Percentiles rank a stretch among this genome's conserved stretches.
These are phyloP conservation scores for Mrakia gelida DNA, from an alignment of 768 basidiomycete species.

Conservation along the genomic window DNA sequence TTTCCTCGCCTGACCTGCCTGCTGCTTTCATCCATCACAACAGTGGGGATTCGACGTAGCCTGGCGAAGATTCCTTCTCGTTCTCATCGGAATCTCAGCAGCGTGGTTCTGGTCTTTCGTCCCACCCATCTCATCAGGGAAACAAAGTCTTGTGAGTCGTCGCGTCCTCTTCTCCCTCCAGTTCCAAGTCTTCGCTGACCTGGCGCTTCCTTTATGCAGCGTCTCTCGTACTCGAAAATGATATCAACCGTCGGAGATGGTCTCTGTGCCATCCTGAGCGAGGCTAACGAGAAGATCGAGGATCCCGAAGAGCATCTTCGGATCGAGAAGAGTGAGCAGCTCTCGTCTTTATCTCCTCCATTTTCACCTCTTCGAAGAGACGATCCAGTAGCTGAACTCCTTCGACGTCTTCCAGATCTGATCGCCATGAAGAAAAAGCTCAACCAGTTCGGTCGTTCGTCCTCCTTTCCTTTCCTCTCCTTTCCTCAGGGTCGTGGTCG, in stretches of 20 bases:
- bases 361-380: too few relatives aligned
- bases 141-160: slow-evolving; percentile 28
- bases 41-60: slow-evolving; percentile 60
- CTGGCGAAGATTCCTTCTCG: slow-evolving; percentile 59
- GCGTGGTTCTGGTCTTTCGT: slow-evolving; percentile 55
- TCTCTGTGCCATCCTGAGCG: slow-evolving; percentile 72
- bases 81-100: slow-evolving; percentile 64
- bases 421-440: slow-evolving; percentile 69
- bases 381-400: too few relatives aligned
- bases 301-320: slow-evolving; percentile 50
- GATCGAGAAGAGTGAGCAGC: slow-evolving; percentile 51
- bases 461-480: slow-evolving; percentile 29
- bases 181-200: slow-evolving; percentile 50
- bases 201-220: background rate
- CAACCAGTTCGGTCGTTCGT: slow-evolving; percentile 34
- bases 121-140: slow-evolving; percentile 19
- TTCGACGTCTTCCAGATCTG: slow-evolving; percentile 42
- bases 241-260: slow-evolving; percentile 63
- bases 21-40: background rate
- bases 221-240: slow-evolving; percentile 58
- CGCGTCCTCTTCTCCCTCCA: slow-evolving; percentile 62
- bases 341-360: background rate
- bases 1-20: background rate
- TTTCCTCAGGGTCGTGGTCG: slow-evolving; percentile 29
- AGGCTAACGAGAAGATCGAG: slow-evolving; percentile 52